phyloP scores from a whole-genome alignment of 2,329 filamentous ascomycete genomes.

The Epichloe bromicola region DNA sequence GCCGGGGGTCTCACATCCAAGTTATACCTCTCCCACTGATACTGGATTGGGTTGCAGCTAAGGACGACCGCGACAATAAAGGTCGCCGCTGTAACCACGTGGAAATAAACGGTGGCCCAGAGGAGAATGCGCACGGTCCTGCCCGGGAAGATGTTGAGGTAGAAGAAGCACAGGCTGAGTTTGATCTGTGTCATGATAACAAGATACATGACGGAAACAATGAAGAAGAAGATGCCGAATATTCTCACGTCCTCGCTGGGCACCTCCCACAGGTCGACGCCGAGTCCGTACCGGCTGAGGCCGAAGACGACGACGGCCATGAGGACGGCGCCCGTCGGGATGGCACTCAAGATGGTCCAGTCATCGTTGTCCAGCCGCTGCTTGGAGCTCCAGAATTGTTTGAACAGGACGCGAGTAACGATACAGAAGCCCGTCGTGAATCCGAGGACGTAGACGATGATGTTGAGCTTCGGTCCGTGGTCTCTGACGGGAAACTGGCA shows the following conservation, averaged over 20 bases:
- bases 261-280: slow-evolving; percentile 5
- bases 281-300: slow-evolving; percentile 15
- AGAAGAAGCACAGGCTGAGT: slow-evolving; percentile 28
- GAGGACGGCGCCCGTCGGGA: slow-evolving; percentile 10
- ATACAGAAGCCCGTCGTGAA: slow-evolving; percentile 6
- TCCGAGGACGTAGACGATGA: slow-evolving; percentile 5
- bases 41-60: slow-evolving; percentile 26
- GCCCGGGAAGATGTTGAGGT: slow-evolving; percentile 28
- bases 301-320: slow-evolving; percentile 11
- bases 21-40: slow-evolving; percentile 24
- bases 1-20: not conserved
- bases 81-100: slow-evolving; percentile 13
- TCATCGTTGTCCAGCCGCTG: slow-evolving; percentile 21
- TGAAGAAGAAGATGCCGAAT: slow-evolving; percentile 21
- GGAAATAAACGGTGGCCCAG: slow-evolving; percentile 21
- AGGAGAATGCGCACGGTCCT: slow-evolving; percentile 17
- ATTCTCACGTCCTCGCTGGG: slow-evolving; percentile 6
- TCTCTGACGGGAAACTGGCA: not conserved
- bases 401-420: slow-evolving; percentile 8
- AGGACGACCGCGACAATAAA: slow-evolving; percentile 22
- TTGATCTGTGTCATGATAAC: slow-evolving; percentile 24
- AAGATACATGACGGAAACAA: slow-evolving; percentile 25
- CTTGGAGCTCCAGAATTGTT: slow-evolving; percentile 15
- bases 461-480: not conserved
- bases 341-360: slow-evolving; percentile 13